These are phyloP conservation scores for Lepidium didymum DNA, from an alignment of 345 rosid genomes.

Conservation along the genomic window DNA sequence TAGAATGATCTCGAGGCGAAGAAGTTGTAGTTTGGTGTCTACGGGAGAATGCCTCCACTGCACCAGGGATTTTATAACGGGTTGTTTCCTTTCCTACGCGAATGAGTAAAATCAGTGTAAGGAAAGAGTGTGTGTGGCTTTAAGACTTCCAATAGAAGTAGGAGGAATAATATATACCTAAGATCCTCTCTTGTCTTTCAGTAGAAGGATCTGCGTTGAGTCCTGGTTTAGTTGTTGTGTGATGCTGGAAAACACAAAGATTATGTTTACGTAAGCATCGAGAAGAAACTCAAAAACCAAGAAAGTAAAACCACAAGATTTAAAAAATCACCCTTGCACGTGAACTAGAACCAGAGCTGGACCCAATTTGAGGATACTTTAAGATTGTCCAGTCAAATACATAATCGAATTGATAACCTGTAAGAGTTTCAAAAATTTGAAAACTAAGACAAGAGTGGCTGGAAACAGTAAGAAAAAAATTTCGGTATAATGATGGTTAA, in stretches of 20 bases:
- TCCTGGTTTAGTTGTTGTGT: conserved; percentile 43
- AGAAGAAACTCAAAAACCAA: conserved; percentile 12
- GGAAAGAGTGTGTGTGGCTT: conserved; percentile 11
- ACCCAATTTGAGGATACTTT: conserved; percentile 62
- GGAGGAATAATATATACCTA: conserved; percentile 28
- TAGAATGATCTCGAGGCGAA: conserved; percentile 42
- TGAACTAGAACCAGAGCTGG: conserved; percentile 48
- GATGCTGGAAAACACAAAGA: conserved; percentile 27
- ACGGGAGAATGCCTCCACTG: conserved; percentile 65
- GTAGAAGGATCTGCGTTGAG: conserved; percentile 41
- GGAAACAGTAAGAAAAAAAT: not conserved
- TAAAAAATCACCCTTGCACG: conserved; percentile 11
- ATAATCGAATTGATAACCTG: conserved; percentile 77
- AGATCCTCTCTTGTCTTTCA: conserved; percentile 42
- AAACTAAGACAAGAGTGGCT: not conserved
- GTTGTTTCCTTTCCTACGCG: conserved; percentile 50
- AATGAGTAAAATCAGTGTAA: not conserved
- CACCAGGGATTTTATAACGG: conserved; percentile 56
- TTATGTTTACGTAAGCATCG: not conserved
- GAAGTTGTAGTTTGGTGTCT: conserved; percentile 41
- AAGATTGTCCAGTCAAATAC: conserved; percentile 82
- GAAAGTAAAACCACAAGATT: conserved; percentile 11
- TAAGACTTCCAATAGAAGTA: conserved; percentile 26
- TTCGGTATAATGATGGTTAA: not conserved
- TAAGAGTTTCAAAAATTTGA: not conserved